phyloP scores from a whole-genome alignment of 2,329 filamentous ascomycete genomes.

The Raffaelea arxii region DNA sequence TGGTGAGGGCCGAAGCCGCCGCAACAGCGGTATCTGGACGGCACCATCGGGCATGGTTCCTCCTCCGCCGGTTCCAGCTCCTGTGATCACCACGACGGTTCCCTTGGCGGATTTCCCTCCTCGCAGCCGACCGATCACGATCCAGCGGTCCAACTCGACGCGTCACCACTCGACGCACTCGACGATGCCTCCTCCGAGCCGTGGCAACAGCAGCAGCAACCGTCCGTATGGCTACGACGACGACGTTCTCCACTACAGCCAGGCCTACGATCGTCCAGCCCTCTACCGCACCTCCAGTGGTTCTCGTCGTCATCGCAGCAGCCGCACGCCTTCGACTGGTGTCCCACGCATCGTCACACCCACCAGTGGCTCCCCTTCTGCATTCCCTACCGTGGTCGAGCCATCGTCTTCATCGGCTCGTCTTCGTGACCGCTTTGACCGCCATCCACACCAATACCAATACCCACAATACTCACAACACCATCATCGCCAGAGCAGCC shows the following conservation, averaged over 20 bases:
- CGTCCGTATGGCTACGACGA: not conserved
- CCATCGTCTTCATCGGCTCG: conserved; percentile 9
- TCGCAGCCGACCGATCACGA: conserved; percentile 12
- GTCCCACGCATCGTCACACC: conserved; percentile 3
- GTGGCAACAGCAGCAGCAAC: not conserved
- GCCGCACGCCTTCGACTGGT: too few relatives aligned
- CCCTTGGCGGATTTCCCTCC: conserved; percentile 8
- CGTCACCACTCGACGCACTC: conserved; percentile 12
- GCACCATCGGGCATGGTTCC: not conserved
- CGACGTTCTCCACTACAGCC: not conserved
- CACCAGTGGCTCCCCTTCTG: not conserved
- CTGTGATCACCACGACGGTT: conserved; percentile 1
- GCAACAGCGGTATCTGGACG: conserved; percentile 4
- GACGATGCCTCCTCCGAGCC: not conserved
- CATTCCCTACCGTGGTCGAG: conserved; percentile 7
- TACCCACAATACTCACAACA: not conserved
- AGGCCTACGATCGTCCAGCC: not conserved
- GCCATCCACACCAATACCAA: not conserved
- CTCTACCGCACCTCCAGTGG: too few relatives aligned
- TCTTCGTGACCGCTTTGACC: conserved; percentile 4
- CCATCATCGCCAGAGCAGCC: not conserved
- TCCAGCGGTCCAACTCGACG: conserved; percentile 17
- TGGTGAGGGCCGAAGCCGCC: not conserved
- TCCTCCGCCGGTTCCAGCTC: not conserved
- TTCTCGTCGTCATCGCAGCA: too few relatives aligned